Percentiles rank a stretch among this genome's conserved stretches.
These are phyloP conservation scores for Solanum phureja DNA, from an alignment of 257 asterid genomes.

Conservation along the genomic window DNA sequence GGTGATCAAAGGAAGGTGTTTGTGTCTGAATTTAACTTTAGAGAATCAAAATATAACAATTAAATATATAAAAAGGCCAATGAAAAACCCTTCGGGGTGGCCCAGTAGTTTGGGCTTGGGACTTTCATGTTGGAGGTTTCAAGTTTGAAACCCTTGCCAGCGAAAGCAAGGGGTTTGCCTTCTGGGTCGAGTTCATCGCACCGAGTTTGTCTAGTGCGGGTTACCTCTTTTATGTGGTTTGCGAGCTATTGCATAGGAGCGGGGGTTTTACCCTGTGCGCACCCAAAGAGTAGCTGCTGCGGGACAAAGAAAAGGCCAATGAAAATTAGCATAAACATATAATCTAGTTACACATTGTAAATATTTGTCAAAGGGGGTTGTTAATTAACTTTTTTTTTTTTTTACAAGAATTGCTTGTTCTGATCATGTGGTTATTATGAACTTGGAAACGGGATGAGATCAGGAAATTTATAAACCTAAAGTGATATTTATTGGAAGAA, in stretches of 20 bases:
- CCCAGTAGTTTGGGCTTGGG: no score
- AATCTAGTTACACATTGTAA: background rate
- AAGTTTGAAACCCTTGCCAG: no score
- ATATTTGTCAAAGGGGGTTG: background rate
- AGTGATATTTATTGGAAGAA: background rate
- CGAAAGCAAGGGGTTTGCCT: no score
- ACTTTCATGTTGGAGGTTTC: no score
- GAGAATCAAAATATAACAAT: background rate
- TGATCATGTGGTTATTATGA: background rate
- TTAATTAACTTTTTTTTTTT: background rate
- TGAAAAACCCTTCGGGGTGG: no score
- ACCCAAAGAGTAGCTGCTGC: no score
- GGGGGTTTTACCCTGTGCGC: rapidly evolving
- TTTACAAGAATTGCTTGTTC: background rate
- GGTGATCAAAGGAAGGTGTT: background rate
- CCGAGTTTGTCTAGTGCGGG: no score
- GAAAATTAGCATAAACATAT: background rate
- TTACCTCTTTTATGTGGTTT: no score
- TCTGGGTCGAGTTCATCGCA: no score
- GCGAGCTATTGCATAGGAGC: no score
- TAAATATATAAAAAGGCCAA: background rate
- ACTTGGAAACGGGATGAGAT: background rate
- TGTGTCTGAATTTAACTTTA: background rate
- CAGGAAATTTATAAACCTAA: background rate
- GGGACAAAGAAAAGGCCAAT: no score